Evolutionary conservation across 129 eudicot species (phyloP).

Genomic region (Scalesia atractyloides): DNA sequence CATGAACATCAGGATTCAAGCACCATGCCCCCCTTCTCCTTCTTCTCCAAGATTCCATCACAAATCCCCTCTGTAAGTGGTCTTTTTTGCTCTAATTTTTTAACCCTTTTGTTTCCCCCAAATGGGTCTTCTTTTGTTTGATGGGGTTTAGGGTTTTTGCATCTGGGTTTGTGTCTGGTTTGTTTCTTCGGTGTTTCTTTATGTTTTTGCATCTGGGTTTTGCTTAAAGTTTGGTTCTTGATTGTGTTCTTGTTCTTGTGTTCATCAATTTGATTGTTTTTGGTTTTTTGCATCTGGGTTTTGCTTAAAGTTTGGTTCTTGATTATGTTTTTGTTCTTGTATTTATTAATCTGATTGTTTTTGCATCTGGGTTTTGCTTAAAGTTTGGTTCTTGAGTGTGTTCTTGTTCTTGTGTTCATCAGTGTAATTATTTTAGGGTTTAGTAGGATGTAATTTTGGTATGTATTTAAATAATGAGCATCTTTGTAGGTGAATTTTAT

Average conservation of each 20-base stretch:
- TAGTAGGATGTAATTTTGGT: neutral
- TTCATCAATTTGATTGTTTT: neutral
- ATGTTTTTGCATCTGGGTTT: conserved; percentile 25
- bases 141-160: conserved; percentile 23
- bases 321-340: neutral
- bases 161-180: conserved; percentile 11
- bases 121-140: conserved; percentile 11
- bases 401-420: neutral
- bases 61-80: conserved; percentile 39
- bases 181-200: too few species aligned
- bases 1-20: conserved; percentile 56
- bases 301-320: conserved; percentile 14
- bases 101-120: conserved; percentile 4
- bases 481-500: too few species aligned
- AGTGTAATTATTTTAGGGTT: conserved; percentile 9
- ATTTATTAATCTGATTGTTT: neutral
- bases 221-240: conserved; percentile 11
- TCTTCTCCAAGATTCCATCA: conserved; percentile 32
- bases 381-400: neutral
- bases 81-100: neutral
- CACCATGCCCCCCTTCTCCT: conserved; percentile 56
- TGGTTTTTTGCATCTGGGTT: conserved; percentile 17
- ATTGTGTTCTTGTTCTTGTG: neutral
- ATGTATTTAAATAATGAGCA: too few species aligned
- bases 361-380: neutral